Conservation (phyloP, 768 basidiomycete species). For the Mrakia frigida region DNA sequence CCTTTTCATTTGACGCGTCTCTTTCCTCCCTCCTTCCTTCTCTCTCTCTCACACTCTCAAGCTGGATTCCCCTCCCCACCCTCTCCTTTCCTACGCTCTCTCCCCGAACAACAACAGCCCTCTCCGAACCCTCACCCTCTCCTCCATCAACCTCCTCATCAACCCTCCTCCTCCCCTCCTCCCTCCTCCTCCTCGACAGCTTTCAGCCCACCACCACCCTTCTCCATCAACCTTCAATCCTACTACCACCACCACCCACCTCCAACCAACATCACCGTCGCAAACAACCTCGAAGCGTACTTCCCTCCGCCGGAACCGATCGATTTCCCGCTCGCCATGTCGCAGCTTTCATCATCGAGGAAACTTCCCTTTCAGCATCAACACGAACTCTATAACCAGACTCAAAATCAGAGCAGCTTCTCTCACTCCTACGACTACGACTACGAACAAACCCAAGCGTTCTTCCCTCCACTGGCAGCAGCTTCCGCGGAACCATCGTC, state of each 20-base stretch:
- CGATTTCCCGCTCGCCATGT: background rate
- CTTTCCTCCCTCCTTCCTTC: background rate
- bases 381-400: too few relatives aligned
- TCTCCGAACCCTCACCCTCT: background rate
- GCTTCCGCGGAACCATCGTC: background rate
- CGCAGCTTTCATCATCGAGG: too few relatives aligned
- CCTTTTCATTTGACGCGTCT: background rate
- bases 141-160: background rate
- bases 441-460: too few relatives aligned
- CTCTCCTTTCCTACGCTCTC: slow-evolving; percentile 1
- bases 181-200: background rate
- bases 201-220: background rate
- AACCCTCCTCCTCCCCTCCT: background rate
- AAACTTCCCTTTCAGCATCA: too few relatives aligned
- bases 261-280: background rate
- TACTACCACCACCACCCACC: background rate
- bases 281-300: background rate
- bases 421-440: too few relatives aligned
- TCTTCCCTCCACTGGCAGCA: background rate
- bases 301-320: background rate
- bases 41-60: background rate
- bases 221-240: background rate
- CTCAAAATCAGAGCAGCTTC: too few relatives aligned
- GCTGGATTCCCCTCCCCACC: background rate
- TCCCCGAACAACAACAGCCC: background rate